phyloP scores from a whole-genome alignment of 2,329 filamentous ascomycete genomes.

The Diplodia sapinea region DNA sequence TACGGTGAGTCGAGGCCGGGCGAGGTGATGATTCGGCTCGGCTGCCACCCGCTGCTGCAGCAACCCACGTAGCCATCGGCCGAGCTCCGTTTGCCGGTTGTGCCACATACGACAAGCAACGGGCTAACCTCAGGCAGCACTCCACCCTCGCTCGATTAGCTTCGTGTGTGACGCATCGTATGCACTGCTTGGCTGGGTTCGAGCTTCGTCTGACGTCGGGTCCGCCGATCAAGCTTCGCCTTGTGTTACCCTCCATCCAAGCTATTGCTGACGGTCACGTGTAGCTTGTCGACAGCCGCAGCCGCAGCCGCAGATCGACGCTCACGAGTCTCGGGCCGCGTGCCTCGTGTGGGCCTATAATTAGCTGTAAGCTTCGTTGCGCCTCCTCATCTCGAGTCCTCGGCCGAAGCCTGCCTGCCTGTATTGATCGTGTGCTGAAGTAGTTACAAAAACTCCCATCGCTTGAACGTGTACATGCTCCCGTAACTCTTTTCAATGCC shows the following conservation, averaged over 20 bases:
- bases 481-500: background rate
- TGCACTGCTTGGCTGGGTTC: background rate
- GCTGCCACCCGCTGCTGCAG: background rate
- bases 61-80: background rate
- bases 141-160: no score
- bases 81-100: conserved; percentile 15
- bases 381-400: background rate
- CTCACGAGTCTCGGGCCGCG: background rate
- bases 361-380: conserved; percentile 8
- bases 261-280: conserved; percentile 16
- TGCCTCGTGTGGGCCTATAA: conserved; percentile 11
- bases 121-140: background rate
- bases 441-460: conserved; percentile 8
- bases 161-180: background rate
- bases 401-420: background rate
- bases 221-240: background rate
- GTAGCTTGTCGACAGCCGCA: background rate
- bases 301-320: conserved; percentile 1
- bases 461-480: background rate
- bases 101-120: background rate
- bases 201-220: conserved; percentile 13
- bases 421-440: conserved; percentile 1
- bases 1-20: background rate
- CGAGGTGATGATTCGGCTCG: background rate
- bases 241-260: background rate